These are phyloP conservation scores for Fusarium veterinarium DNA, from an alignment of 2,329 filamentous ascomycete species.

Conservation along the genomic window DNA sequence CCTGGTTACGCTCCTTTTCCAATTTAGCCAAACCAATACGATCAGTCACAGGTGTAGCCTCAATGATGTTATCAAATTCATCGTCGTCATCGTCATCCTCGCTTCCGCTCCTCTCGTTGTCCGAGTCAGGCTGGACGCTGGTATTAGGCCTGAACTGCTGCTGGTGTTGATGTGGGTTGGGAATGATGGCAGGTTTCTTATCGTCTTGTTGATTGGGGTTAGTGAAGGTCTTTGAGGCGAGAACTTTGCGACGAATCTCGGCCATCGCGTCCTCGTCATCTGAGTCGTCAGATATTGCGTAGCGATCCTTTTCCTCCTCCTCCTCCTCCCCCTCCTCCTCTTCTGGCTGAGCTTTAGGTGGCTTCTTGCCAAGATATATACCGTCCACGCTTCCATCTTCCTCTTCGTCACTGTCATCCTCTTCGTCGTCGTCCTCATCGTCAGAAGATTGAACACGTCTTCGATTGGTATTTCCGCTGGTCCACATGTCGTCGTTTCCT, in stretches of 20 bases:
- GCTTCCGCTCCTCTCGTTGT: slow-evolving; percentile 61
- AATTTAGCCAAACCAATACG: slow-evolving; percentile 74
- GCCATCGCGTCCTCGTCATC: slow-evolving; percentile 91
- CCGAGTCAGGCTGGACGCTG: slow-evolving; percentile 77
- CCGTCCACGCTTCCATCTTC: slow-evolving; percentile 63
- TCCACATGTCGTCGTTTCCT: slow-evolving; percentile 83
- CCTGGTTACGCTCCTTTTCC: slow-evolving; percentile 65
- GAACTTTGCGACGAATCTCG: slow-evolving; percentile 87
- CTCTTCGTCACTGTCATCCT: slow-evolving; percentile 58
- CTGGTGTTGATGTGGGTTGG: slow-evolving; percentile 60
- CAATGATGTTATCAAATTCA: slow-evolving; percentile 92
- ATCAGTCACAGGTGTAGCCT: slow-evolving; percentile 90
- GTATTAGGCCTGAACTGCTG: slow-evolving; percentile 67
- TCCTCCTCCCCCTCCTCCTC: slow-evolving; percentile 61
- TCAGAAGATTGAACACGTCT: slow-evolving; percentile 64
- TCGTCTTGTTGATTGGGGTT: slow-evolving; percentile 53
- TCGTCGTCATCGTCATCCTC: slow-evolving; percentile 68
- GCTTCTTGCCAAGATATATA: slow-evolving; percentile 70
- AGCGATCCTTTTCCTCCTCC: slow-evolving; percentile 71
- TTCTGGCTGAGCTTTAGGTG: slow-evolving; percentile 47
- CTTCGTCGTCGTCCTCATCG: slow-evolving; percentile 60
- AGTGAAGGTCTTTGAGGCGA: slow-evolving; percentile 89
- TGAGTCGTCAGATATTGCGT: slow-evolving; percentile 80
- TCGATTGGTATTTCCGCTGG: slow-evolving; percentile 88
- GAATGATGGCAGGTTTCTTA: slow-evolving; percentile 73